phyloP scores from a whole-genome alignment of 2,329 filamentous ascomycete species.

The Coniochaeta prunicola region DNA sequence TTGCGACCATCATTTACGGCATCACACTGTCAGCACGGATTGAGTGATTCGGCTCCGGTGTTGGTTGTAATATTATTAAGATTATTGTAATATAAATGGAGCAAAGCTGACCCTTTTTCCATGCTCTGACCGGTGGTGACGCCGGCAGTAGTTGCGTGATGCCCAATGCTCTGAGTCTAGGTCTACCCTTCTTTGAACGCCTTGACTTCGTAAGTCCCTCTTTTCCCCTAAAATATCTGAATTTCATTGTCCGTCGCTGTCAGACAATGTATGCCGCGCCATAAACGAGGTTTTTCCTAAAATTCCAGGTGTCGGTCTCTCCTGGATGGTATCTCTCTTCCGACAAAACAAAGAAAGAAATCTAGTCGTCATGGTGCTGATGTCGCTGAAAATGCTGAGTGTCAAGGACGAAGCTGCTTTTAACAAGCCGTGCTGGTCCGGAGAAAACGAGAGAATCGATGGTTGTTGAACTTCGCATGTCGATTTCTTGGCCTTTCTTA shows the following conservation, averaged over 20 bases:
- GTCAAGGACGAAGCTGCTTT: neutral
- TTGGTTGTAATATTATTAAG: neutral
- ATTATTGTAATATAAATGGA: neutral
- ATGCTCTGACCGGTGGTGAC: neutral
- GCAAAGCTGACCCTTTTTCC: neutral
- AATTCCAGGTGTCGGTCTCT: neutral
- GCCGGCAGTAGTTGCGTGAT: neutral
- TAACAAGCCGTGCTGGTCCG: neutral
- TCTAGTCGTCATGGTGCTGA: neutral
- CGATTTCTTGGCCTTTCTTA: neutral
- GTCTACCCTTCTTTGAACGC: neutral
- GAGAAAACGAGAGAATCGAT: neutral
- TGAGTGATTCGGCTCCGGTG: neutral
- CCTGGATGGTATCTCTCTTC: conserved; percentile 1
- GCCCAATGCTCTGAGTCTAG: neutral
- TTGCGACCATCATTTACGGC: conserved; percentile 70
- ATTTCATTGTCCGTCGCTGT: neutral
- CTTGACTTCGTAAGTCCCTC: neutral
- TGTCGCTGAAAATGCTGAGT: neutral
- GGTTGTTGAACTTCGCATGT: neutral
- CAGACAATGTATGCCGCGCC: neutral
- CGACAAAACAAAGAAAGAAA: neutral
- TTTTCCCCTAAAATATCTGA: neutral
- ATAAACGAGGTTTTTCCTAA: neutral
- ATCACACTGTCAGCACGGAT: conserved; percentile 62